Conservation (phyloP, 129 eudicot species). For the Glebionis coronaria region DNA sequence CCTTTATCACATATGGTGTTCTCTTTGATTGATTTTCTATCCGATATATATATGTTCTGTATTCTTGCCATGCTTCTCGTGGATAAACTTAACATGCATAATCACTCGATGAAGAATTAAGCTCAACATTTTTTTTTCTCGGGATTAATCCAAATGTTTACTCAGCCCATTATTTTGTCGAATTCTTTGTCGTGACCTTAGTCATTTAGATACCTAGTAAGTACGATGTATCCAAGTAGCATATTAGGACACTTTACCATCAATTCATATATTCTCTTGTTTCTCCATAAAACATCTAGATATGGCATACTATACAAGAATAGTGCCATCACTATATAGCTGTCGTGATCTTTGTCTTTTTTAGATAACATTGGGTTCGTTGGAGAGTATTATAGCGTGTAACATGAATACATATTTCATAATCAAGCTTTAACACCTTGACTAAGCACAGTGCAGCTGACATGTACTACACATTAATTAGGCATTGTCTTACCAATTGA, state of each 20-base stretch:
- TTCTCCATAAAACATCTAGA: neutral
- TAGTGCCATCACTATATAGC: constrained; percentile 1
- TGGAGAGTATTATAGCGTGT: no score
- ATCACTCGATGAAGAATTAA: neutral
- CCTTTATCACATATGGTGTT: no score
- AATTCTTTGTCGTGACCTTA: neutral
- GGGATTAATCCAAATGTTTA: neutral
- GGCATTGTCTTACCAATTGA: no score
- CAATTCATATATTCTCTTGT: neutral
- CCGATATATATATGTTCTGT: no score
- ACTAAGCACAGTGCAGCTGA: no score
- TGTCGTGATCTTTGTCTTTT: no score
- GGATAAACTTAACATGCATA: neutral
- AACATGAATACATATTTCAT: no score
- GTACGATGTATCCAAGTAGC: neutral
- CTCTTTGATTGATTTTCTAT: no score
- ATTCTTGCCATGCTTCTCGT: no score
- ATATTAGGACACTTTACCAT: neutral
- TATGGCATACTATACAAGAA: neutral
- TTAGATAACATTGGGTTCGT: no score
- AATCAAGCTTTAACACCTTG: no score
- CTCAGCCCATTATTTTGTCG: neutral
- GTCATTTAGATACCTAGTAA: neutral
- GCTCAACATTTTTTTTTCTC: neutral
- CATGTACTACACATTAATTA: no score